Percentiles rank a stretch among this genome's conserved stretches.
phyloP scores from a whole-genome alignment of 129 eudicot species.

The Pulicaria dysenterica region DNA sequence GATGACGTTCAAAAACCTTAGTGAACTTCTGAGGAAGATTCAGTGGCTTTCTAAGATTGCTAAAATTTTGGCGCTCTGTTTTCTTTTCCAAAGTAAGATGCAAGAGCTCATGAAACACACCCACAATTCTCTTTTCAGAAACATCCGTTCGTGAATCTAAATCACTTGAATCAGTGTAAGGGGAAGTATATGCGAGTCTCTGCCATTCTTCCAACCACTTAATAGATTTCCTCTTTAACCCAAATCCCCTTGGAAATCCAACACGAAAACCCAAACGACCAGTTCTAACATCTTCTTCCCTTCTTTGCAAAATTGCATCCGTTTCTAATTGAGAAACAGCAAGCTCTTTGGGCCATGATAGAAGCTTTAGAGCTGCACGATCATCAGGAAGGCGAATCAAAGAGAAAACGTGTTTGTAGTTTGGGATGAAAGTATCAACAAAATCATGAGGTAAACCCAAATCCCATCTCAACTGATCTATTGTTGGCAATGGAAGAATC shows the following conservation, averaged over 20 bases:
- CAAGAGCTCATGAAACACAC: slow-evolving; percentile 91
- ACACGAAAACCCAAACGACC: slow-evolving; percentile 60
- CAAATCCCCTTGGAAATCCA: slow-evolving; percentile 86
- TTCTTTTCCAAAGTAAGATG: slow-evolving; percentile 65
- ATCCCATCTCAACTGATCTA: slow-evolving; percentile 93
- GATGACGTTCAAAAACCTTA: slow-evolving; percentile 95
- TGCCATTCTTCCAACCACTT: slow-evolving; percentile 94
- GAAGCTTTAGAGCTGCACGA: slow-evolving; percentile 71
- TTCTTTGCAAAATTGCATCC: slow-evolving; percentile 24
- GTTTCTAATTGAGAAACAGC: slow-evolving; percentile 69
- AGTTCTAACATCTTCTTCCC: slow-evolving; percentile 26
- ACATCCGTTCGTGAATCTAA: slow-evolving; percentile 88
- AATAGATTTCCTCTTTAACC: slow-evolving; percentile 70
- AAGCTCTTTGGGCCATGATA: slow-evolving; percentile 48
- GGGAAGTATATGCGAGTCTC: slow-evolving; percentile 80
- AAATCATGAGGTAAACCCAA: slow-evolving; percentile 81
- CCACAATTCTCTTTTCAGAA: slow-evolving; percentile 83
- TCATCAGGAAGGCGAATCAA: slow-evolving; percentile 57
- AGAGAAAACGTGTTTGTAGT: slow-evolving; percentile 48
- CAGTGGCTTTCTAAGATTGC: slow-evolving; percentile 72
- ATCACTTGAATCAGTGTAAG: slow-evolving; percentile 72
- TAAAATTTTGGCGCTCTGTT: slow-evolving; percentile 74
- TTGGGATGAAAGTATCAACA: slow-evolving; percentile 45
- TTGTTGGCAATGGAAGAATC: slow-evolving; percentile 68
- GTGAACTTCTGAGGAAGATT: slow-evolving; percentile 88